Evolutionary conservation across 306 rosid species (phyloP), one percentile per base, ranked within the genome.

Genomic region (Datisca glomerata): DNA sequence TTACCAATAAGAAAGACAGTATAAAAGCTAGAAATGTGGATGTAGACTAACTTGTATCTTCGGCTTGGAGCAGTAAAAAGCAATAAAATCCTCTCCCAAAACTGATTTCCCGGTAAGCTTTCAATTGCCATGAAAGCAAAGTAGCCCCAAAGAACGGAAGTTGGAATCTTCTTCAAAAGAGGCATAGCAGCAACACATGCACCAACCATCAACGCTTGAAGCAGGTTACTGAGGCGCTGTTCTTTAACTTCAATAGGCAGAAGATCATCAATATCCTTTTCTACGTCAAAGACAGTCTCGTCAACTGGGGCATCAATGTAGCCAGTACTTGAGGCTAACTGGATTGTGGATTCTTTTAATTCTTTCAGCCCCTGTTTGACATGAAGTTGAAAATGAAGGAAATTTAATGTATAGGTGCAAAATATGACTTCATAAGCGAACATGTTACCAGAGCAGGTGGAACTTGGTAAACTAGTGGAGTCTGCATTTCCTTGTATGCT

Each of bases 111-210:
- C 2, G 96, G 96, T 80, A 86, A 73, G 72, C 94, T 86, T 69
- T 86, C 96, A 28, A 82, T 86, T 6, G 96, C 94, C 96, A 86
- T 86, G 77, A 82, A 86, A 62, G 96, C 92, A 64, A 86, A 86
- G 69, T 86, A 86, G 21, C 96, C 96, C 96, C 96, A 86, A 18
- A 86, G 96, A 51, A 86, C 96, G 22, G 96, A 72, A 20, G 93
- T 79, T 8, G 96, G 94, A 62, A 86, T 86, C 72, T 67, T 82
- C 78, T 76, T 86, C 67, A 86, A 65, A 56, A 86, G 47, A 53
- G 96, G 96, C 96, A 86, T 86, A 12, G 96, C 96, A 59, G 72
- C 94, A 24, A 86, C 81, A 67, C 96, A 86, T 45, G 63, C 65
- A 34, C 65, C 87, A 36, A 75, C 87, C 87, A 86, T 76, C 36